phyloP scores from a whole-genome alignment of 495 filamentous ascomycete genomes.

The Aspergillus steynii region DNA sequence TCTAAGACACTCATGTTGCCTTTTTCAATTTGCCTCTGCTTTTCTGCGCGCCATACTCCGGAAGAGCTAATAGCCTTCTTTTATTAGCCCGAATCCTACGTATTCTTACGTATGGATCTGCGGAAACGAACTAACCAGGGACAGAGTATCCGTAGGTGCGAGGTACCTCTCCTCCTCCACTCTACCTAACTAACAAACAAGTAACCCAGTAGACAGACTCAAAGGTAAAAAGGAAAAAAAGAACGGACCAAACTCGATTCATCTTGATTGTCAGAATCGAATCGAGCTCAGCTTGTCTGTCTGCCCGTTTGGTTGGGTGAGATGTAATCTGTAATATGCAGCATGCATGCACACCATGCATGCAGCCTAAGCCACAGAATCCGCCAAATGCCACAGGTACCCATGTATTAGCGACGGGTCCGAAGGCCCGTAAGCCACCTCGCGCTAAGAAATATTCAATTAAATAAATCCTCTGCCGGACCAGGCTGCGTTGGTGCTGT shows the following conservation, averaged over 20 bases:
- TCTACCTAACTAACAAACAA: too few species aligned
- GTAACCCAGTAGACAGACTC: background rate
- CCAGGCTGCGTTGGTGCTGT: too few species aligned
- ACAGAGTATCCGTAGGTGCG: too few species aligned
- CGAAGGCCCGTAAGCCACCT: background rate
- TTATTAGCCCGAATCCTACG: too few species aligned
- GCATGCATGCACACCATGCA: slow-evolving; percentile 4
- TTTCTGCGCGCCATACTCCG: too few species aligned
- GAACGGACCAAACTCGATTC: background rate
- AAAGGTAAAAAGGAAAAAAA: too few species aligned
- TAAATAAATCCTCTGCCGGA: too few species aligned
- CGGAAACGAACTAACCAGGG: too few species aligned
- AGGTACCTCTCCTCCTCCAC: too few species aligned
- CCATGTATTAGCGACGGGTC: slow-evolving; percentile 2
- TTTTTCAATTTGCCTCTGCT: too few species aligned
- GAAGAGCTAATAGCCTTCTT: too few species aligned
- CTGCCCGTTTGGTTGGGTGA: background rate
- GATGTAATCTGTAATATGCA: slow-evolving; percentile 5
- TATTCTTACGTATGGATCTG: background rate
- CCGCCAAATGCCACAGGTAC: background rate
- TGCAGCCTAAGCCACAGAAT: slow-evolving; percentile 8
- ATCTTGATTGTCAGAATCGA: too few species aligned
- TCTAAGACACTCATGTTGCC: background rate
- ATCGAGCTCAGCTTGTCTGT: background rate
- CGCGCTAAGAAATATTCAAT: background rate